Base-by-base conservation (phyloP, 345 rosid genomes). In the Alliaria petiolata region DNA sequence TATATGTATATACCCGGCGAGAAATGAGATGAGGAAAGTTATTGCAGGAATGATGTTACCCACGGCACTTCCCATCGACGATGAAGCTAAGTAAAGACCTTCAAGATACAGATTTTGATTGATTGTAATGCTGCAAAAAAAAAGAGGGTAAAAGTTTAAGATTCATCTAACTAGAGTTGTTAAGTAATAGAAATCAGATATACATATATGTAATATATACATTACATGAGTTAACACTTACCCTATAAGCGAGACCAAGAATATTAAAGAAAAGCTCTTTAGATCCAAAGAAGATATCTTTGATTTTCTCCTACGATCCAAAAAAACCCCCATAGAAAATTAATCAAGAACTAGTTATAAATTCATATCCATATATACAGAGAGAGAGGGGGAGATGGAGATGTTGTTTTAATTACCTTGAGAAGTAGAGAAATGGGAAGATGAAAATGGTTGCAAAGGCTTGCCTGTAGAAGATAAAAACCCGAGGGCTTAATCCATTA, bases 391-490 rank as follows among this genome's bases (percentile, higher is more conserved):
- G 22, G 17, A 19, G 57, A 15, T 20, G 8, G 36, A 26, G 31
- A 12, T 33, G 9, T 38, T 15, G 10, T 7, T 6, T 2, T 12
- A 73, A 38, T 45, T 66, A 75, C 78, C 81, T 78, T 4, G 81
- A 69, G 15, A 81, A 36, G 56, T 47, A 78, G 69, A 79, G 55
- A 50, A 78, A 49, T 17, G 81, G 81, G 60, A 66, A 58, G 73
- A 81, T 78, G 63, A 61, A 65, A 45, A 78, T 17, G 30, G 84
- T 81, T 7, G 84, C 84, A 50, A 78, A 61, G 63, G 84, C 84
- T 78, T 81, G 84, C 17, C 84, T 70, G 6, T 81, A 81, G 62
- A 81, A 61, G 9, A 78, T 74, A 62, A 81, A 81, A 61, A 81
- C 75, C 1, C 77, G 58, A 40, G 84, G 81, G 49, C 75, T 81